These are phyloP conservation scores for Leccinum longicurvipes DNA, from an alignment of 768 basidiomycete genomes.

Conservation along the genomic window DNA sequence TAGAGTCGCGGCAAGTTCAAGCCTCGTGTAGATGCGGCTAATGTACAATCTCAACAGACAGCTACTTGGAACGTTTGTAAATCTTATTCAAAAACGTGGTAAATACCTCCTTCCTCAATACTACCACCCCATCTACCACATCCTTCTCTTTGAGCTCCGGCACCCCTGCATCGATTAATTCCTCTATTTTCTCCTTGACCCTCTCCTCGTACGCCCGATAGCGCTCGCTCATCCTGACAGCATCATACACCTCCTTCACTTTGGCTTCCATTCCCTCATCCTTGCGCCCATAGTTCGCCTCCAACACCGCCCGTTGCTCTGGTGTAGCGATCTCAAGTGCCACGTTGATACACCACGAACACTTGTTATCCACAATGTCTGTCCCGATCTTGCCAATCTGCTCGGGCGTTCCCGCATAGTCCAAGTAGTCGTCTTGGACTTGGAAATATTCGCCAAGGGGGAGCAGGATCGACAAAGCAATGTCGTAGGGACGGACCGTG, in stretches of 20 bases:
- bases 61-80: slow-evolving; percentile 54
- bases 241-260: slow-evolving; percentile 52
- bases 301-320: slow-evolving; percentile 53
- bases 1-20: too few species aligned
- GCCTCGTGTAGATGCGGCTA: too few species aligned
- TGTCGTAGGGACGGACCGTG: slow-evolving; percentile 10
- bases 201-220: slow-evolving; percentile 80
- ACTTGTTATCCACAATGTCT: slow-evolving; percentile 98
- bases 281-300: slow-evolving; percentile 65
- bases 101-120: slow-evolving; percentile 69
- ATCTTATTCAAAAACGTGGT: slow-evolving; percentile 87
- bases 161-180: slow-evolving; percentile 62
- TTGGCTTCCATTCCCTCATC: slow-evolving; percentile 44
- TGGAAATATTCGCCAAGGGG: slow-evolving; percentile 3
- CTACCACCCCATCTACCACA: slow-evolving; percentile 15
- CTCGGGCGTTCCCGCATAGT: slow-evolving; percentile 89
- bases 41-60: too few species aligned
- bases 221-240: slow-evolving; percentile 33
- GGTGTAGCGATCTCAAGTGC: slow-evolving; percentile 63
- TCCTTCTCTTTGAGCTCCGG: slow-evolving; percentile 17
- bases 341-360: slow-evolving; percentile 94
- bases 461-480: slow-evolving; percentile 1
- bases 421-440: slow-evolving; percentile 80
- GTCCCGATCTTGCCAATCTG: slow-evolving; percentile 96
- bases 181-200: slow-evolving; percentile 61